Percentiles rank a stretch among this genome's conserved stretches.
Conservation (phyloP, 139 green algal species). For the Pseudopediastrum boryanum region DNA sequence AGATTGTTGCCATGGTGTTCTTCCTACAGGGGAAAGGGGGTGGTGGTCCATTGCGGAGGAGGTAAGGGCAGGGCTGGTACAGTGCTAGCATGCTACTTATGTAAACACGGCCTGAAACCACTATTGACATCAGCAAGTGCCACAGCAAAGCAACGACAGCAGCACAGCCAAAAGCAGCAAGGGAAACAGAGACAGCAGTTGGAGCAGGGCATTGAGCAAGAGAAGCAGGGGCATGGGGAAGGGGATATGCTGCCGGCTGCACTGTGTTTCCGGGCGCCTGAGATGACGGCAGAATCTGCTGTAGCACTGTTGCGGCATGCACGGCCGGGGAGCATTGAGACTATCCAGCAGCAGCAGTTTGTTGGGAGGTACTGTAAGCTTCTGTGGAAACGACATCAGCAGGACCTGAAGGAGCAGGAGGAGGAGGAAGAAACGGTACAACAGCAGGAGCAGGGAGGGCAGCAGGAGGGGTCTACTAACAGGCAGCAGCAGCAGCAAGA, state of each 20-base stretch:
- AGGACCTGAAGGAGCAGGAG: neutral
- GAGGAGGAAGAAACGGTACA: neutral
- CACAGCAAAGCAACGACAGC: neutral
- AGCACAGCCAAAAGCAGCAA: neutral
- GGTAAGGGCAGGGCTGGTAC: slow-evolving; percentile 51
- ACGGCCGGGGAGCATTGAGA: slow-evolving; percentile 53
- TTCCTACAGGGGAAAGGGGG: neutral
- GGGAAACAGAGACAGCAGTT: neutral
- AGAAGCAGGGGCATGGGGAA: neutral
- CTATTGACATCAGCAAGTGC: neutral
- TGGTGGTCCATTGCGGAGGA: slow-evolving; percentile 49
- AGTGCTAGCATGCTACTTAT: slow-evolving; percentile 46
- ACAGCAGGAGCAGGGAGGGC: neutral
- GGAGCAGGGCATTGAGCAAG: neutral
- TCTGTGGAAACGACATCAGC: slow-evolving; percentile 32
- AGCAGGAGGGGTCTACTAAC: too few relatives aligned
- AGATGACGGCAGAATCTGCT: slow-evolving; percentile 32
- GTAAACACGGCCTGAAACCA: slow-evolving; percentile 19
- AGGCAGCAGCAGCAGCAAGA: too few relatives aligned
- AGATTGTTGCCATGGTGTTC: neutral
- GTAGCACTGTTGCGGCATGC: slow-evolving; percentile 35
- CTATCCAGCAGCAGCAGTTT: slow-evolving; percentile 49
- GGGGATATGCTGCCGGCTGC: neutral
- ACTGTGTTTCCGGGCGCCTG: neutral
- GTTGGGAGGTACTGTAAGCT: slow-evolving; percentile 33